These are phyloP conservation scores for Lichtheimia hyalospora DNA, from an alignment of 371 early-diverging fungal genomes.

Conservation along the genomic window DNA sequence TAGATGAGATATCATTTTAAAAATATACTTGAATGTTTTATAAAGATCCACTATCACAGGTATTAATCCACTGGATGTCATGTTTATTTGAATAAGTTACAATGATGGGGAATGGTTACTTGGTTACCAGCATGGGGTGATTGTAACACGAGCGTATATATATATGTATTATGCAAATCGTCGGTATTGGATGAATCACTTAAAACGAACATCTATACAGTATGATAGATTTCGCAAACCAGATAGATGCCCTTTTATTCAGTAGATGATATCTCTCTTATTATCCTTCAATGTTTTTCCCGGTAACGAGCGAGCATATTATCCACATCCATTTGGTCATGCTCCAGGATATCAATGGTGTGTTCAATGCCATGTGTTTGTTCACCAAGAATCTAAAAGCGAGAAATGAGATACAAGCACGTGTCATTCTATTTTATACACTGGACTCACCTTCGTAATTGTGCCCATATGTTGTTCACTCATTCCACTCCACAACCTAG, in stretches of 20 bases:
- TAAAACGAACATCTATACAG: no score
- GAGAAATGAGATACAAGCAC: background rate
- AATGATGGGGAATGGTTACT: no score
- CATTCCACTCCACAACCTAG: slow-evolving; percentile 38
- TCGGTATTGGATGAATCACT: no score
- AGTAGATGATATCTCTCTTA: background rate
- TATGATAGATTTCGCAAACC: no score
- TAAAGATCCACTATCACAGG: no score
- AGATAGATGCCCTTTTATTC: background rate
- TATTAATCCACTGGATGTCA: no score
- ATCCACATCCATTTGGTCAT: slow-evolving; percentile 36
- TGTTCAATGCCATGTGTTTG: slow-evolving; percentile 67
- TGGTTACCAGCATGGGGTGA: no score
- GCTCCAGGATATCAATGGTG: slow-evolving; percentile 55
- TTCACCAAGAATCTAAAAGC: slow-evolving; percentile 51
- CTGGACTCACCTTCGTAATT: slow-evolving; percentile 46
- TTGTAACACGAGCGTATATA: no score
- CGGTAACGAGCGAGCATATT: slow-evolving; percentile 3
- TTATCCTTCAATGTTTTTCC: background rate
- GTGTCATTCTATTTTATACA: background rate
- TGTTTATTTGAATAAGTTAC: no score
- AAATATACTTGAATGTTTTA: no score
- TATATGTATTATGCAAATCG: no score
- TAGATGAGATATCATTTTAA: no score
- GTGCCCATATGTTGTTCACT: slow-evolving; percentile 42